Percentiles rank a stretch among this genome's conserved stretches.
Evolutionary conservation across 805 yeast species (phyloP).

Genomic region (Barnettozyma botsteinii): DNA sequence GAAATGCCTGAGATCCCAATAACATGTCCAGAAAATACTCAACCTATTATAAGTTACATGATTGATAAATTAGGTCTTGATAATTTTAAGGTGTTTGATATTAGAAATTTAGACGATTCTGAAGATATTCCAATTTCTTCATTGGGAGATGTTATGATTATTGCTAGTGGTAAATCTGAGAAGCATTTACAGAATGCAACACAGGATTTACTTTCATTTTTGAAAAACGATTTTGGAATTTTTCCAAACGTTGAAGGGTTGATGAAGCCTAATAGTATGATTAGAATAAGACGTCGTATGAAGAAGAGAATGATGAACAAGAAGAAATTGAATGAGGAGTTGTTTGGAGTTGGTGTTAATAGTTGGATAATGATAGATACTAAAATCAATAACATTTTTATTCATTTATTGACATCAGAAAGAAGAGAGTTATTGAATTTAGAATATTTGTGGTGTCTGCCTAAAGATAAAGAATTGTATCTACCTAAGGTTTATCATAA

Average conservation of each 20-base stretch:
- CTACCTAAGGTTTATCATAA: conserved; percentile 5
- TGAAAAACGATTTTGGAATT: conserved; percentile 46
- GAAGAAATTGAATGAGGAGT: conserved; percentile 46
- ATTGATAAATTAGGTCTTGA: conserved; percentile 59
- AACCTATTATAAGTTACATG: conserved; percentile 39
- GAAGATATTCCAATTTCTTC: conserved; percentile 35
- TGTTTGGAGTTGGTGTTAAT: conserved; percentile 52
- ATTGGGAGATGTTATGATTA: conserved; percentile 45
- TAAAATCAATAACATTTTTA: conserved; percentile 50
- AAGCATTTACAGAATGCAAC: conserved; percentile 73
- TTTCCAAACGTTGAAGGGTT: conserved; percentile 67
- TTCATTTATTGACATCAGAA: conserved; percentile 69
- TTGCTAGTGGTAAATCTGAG: conserved; percentile 71
- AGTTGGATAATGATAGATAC: conserved; percentile 84
- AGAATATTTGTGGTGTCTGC: conserved; percentile 55
- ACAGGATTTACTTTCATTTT: conserved; percentile 44
- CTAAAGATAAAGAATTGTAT: conserved; percentile 29
- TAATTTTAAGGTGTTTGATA: conserved; percentile 60
- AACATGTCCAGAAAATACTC: conserved; percentile 48
- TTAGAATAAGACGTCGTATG: conserved; percentile 45
- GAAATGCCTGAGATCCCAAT: conserved; percentile 56
- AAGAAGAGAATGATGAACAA: conserved; percentile 47
- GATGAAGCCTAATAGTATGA: conserved; percentile 49
- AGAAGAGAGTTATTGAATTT: conserved; percentile 64
- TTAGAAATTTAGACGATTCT: conserved; percentile 32